Evolutionary conservation across 495 filamentous ascomycete genomes (phyloP).

Genomic region (Polyplosphaeria fusca): DNA sequence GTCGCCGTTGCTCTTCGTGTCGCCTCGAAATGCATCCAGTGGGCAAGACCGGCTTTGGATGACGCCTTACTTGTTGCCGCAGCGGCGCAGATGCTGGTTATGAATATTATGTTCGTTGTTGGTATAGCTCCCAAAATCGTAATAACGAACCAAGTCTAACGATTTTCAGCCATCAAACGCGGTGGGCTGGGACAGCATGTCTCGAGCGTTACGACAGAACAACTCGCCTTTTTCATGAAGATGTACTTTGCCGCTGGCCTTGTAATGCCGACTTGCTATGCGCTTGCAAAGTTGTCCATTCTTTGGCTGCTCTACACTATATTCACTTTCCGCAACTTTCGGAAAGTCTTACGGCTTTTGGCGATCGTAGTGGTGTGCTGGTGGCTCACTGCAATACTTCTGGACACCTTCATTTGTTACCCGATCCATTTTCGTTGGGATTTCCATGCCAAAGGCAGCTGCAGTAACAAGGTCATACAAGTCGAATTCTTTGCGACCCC

Average conservation of each 20-base stretch:
- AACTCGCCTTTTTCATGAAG: conserved; percentile 1
- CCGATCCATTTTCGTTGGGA: background rate
- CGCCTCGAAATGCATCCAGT: background rate
- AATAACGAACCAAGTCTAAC: background rate
- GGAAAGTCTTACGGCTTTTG: background rate
- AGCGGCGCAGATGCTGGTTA: background rate
- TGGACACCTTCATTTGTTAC: background rate
- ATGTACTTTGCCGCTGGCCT: background rate
- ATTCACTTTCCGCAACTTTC: background rate
- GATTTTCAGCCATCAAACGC: background rate
- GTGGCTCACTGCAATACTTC: background rate
- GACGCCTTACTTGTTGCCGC: background rate
- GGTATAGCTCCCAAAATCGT: background rate
- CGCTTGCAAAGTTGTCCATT: background rate
- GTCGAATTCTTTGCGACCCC: background rate
- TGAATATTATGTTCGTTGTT: background rate
- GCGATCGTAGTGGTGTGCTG: background rate
- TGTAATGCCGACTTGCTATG: background rate
- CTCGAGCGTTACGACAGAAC: background rate
- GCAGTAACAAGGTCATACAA: background rate
- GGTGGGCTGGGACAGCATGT: background rate
- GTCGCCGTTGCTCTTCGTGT: background rate
- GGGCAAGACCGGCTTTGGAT: background rate
- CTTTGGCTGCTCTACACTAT: background rate
- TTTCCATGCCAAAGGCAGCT: background rate